These are phyloP conservation scores for Carex littledalei DNA, from an alignment of 176 grass and related monocot genomes.

Conservation along the genomic window DNA sequence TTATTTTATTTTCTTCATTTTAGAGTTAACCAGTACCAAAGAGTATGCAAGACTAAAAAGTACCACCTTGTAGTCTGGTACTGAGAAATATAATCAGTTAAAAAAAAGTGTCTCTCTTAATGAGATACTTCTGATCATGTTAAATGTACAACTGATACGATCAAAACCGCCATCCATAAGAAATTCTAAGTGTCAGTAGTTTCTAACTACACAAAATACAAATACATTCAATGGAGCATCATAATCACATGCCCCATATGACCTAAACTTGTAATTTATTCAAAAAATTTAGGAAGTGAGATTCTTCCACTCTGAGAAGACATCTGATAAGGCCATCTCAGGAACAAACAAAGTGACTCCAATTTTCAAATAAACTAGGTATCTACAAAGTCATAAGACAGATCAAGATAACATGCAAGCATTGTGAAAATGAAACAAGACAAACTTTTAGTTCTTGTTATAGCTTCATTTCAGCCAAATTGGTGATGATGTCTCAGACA, in stretches of 20 bases:
- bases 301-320: background rate
- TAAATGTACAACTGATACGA: background rate
- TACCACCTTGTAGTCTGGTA: background rate
- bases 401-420: constrained; percentile 6
- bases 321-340: background rate
- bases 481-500: background rate
- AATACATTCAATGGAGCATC: background rate
- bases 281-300: background rate
- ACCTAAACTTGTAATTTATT: background rate
- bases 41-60: background rate
- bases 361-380: background rate
- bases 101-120: background rate
- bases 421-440: constrained; percentile 2
- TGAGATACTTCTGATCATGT: background rate
- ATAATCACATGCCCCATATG: background rate
- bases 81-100: background rate
- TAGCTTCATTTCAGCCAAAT: background rate
- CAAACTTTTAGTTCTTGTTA: background rate
- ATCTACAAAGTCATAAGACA: background rate
- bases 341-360: constrained; percentile 11
- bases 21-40: background rate
- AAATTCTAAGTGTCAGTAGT: background rate
- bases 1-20: background rate
- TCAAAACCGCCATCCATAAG: background rate
- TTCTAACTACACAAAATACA: background rate